Evolutionary conservation across 177 flowering plant species (phyloP).

Genomic region (Tripterygium wilfordii): DNA sequence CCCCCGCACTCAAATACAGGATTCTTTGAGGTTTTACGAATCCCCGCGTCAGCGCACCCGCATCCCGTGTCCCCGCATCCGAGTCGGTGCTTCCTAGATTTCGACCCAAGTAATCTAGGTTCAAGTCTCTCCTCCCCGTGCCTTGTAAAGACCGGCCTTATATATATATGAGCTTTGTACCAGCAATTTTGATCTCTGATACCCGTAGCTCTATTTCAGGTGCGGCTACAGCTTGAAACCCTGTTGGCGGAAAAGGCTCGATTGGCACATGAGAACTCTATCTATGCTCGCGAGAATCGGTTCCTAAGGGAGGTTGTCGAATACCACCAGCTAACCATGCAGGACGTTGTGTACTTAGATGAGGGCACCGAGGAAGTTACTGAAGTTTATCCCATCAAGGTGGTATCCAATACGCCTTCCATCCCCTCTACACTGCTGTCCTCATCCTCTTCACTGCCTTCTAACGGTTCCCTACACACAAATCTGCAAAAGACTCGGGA

Average conservation of each 20-base stretch:
- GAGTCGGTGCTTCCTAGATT: too few relatives aligned
- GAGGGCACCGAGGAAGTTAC: slow-evolving; percentile 84
- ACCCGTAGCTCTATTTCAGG: slow-evolving; percentile 31
- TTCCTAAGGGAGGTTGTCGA: slow-evolving; percentile 85
- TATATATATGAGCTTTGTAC: too few relatives aligned
- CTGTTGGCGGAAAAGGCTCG: slow-evolving; percentile 90
- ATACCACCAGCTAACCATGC: slow-evolving; percentile 95
- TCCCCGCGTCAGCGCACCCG: too few relatives aligned
- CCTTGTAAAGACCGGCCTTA: too few relatives aligned
- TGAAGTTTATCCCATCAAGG: slow-evolving; percentile 50
- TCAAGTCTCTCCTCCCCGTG: too few relatives aligned
- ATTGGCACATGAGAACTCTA: slow-evolving; percentile 83
- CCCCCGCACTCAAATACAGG: too few relatives aligned
- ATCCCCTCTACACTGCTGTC: slow-evolving; percentile 12
- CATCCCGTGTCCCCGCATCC: too few relatives aligned
- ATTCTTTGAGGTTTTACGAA: too few relatives aligned
- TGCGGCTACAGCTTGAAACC: slow-evolving; percentile 89
- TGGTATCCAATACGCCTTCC: slow-evolving; percentile 18
- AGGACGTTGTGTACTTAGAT: slow-evolving; percentile 83
- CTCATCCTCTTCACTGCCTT: slow-evolving; percentile 8
- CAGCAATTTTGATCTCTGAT: slow-evolving; percentile 1
- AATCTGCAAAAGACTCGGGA: slow-evolving; percentile 9
- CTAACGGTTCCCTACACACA: slow-evolving; percentile 5
- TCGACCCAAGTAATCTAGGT: too few relatives aligned
- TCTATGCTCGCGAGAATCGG: slow-evolving; percentile 84